Evolutionary conservation across 805 yeast genomes (phyloP), one percentile per base, ranked within the genome.

Genomic region (Saturnispora sanitii): DNA sequence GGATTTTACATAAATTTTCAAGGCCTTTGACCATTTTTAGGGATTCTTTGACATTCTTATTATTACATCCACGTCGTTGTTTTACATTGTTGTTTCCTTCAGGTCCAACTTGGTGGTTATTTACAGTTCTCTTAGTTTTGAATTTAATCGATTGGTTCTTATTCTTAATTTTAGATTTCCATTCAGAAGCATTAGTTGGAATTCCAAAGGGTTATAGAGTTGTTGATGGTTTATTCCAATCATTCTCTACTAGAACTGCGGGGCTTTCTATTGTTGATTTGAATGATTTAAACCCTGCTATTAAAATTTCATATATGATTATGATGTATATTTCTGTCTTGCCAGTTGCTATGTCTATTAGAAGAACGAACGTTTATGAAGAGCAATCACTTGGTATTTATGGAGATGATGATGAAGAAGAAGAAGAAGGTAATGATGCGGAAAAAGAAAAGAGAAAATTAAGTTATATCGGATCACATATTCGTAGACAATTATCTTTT

Each of bases 251-350:
- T 0, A 76, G 99, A 66, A 92, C 97, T 2, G 95, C 95, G 0
- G 99, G 99, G 0, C 80, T 92, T 49, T 50, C 82, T 0, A 81
- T 82, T 30, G 74, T 88, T 20, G 77, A 81, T 55, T 61, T 92
- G 30, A 64, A 85, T 2, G 56, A 59, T 32, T 66, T 92, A 34
- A 92, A 87, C 53, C 92, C 96, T 0, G 92, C 95, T 0, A 84
- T 90, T 38, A 95, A 87, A 58, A 94, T 92, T 22, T 78, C 92
- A 51, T 92, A 92, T 58, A 72, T 86, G 78, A 72, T 92, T 45
- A 90, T 92, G 97, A 92, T 92, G 98, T 92, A 92, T 63, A 87
- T 92, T 21, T 90, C 97, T 13, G 96, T 90, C 33, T 68, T 88
- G 56, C 99, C 99, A 1, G 66, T 92, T 51, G 98, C 99, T 25